Base-by-base conservation (phyloP, 495 filamentous ascomycete species). In the Lichina pygmaea region DNA sequence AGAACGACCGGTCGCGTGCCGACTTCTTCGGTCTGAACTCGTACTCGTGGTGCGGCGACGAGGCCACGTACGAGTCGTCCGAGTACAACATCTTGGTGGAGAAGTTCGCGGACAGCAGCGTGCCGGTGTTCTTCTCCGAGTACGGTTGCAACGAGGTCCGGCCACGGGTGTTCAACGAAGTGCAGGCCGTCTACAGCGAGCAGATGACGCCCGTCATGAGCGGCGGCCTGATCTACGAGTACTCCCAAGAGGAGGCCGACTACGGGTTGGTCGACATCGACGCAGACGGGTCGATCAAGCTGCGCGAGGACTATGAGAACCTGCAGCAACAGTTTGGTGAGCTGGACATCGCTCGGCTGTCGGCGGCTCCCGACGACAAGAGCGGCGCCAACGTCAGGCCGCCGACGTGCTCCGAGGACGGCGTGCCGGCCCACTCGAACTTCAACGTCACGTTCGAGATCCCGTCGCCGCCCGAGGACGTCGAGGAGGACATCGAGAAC, bases 51-150 rank as follows among this genome's bases (percentile, higher is more conserved):
- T 95, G 86, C 53, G 85, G 83, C 37, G 48, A 33, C 41, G 63
- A 75, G 38, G 77, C 80, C 44, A 70, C 62, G 49, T 89, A 75
- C 67, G 60, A 67, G 34, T 70, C 67, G 42, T 71, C 77, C 3
- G 67, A 73, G 49, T 95, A 84, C 60, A 63, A 91, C 57, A 58
- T 63, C 11, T 65, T 95, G 5, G 73, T 80, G 39, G 56, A 62
- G 8, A 68, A 76, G 53, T 91, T 95, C 64, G 57, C 59, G 44
- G 70, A 70, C 50, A 75, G 71, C 46, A 76, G 75, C 33, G 67
- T 93, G 45, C 86, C 86, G 16, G 70, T 94, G 46, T 93, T 95
- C 72, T 93, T 91, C 68, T 86, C 81, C 52, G 89, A 97, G 61
- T 95, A 80, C 49, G 89, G 89, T 49, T 97, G 89, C 70, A 95